Percentiles rank a stretch among this genome's conserved stretches.
Evolutionary conservation across 1,139 yeast genomes (phyloP).

Genomic region (Diutina siamensis): DNA sequence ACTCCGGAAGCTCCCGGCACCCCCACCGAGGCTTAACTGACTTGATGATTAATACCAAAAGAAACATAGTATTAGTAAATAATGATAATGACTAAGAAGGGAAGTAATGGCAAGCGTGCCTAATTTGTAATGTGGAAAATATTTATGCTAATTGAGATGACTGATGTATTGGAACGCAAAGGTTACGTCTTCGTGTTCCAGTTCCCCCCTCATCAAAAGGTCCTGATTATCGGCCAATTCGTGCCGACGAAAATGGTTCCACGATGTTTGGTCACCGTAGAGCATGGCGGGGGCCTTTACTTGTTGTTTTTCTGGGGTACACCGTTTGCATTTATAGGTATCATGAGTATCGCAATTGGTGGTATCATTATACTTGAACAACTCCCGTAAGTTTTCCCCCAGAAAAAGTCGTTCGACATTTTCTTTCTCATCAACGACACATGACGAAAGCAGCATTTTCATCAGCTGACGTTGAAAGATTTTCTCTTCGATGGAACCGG

Average conservation of each 20-base stretch:
- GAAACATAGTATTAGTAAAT: too few relatives aligned
- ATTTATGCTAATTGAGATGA: slow-evolving; percentile 28
- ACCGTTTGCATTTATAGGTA: slow-evolving; percentile 79
- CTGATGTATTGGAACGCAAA: slow-evolving; percentile 92
- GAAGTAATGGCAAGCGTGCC: too few relatives aligned
- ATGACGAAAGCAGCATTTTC: slow-evolving; percentile 84
- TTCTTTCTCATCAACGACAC: slow-evolving; percentile 94
- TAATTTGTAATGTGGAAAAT: too few relatives aligned
- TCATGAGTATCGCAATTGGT: slow-evolving; percentile 89
- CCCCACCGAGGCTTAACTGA: background rate
- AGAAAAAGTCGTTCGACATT: slow-evolving; percentile 90
- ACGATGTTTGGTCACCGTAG: slow-evolving; percentile 94
- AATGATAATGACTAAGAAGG: too few relatives aligned
- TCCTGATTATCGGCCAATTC: slow-evolving; percentile 63
- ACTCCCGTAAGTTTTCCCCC: slow-evolving; percentile 63
- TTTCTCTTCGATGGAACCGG: slow-evolving; percentile 94
- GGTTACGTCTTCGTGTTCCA: slow-evolving; percentile 55
- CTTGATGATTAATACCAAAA: too few relatives aligned
- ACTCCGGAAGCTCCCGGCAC: background rate
- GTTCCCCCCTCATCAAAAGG: slow-evolving; percentile 62
- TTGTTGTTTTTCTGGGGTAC: slow-evolving; percentile 48
- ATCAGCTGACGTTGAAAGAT: slow-evolving; percentile 95
- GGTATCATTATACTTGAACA: slow-evolving; percentile 58
- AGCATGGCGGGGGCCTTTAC: slow-evolving; percentile 75
- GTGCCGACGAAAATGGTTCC: slow-evolving; percentile 79